Evolutionary conservation across 73 alveolate genomes (phyloP).

Genomic region (Blepharisma japonicum): DNA sequence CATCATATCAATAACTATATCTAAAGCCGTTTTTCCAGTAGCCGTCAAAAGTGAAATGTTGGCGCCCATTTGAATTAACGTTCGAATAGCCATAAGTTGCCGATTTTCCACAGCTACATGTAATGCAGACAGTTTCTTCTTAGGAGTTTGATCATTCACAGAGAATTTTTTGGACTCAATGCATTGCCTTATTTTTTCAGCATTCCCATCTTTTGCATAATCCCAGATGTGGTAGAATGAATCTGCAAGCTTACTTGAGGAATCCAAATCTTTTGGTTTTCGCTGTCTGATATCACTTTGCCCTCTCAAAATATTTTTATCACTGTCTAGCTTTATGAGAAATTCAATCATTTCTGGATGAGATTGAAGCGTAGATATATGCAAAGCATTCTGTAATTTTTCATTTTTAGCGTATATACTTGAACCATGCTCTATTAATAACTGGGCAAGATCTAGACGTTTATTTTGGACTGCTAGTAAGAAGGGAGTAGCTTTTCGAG

Average conservation of each 20-base stretch:
- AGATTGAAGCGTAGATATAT: background rate
- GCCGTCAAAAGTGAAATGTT: background rate
- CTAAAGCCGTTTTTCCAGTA: slow-evolving; percentile 27
- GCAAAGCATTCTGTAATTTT: slow-evolving; percentile 21
- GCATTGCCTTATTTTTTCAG: background rate
- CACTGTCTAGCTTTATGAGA: slow-evolving; percentile 11
- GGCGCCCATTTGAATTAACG: slow-evolving; percentile 17
- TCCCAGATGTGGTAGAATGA: slow-evolving; percentile 12
- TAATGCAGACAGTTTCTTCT: background rate
- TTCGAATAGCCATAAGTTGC: background rate
- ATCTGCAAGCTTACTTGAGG: background rate
- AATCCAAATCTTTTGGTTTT: slow-evolving; percentile 14
- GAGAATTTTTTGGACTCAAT: background rate
- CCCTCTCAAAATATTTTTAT: slow-evolving; percentile 21
- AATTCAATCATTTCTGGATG: slow-evolving; percentile 1
- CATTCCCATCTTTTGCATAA: background rate
- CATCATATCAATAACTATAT: background rate
- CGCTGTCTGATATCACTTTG: slow-evolving; percentile 17
- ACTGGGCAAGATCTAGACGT: background rate
- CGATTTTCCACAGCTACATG: slow-evolving; percentile 26
- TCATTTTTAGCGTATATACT: slow-evolving; percentile 14
- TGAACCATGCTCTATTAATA: background rate
- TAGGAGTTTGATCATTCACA: slow-evolving; percentile 18
- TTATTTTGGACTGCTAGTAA: slow-evolving; percentile 17
- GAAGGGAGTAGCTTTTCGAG: slow-evolving; percentile 23